Base-by-base conservation (phyloP, 768 basidiomycete species). In the Nidularia pulvinata region DNA sequence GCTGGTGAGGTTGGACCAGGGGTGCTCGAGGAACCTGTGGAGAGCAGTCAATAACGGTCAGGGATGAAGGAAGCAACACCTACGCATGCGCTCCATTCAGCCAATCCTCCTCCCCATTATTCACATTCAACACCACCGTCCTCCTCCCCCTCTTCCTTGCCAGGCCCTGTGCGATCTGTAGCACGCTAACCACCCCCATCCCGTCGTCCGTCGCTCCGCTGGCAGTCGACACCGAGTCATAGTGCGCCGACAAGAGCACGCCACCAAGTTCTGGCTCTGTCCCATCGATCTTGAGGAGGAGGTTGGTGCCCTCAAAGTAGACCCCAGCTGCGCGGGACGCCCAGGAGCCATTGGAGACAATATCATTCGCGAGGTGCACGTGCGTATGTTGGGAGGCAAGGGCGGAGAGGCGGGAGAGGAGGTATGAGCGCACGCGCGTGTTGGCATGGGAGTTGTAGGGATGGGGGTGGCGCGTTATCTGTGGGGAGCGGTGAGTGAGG, bases 51-150 rank as follows among this genome's bases (percentile, higher is more conserved):
- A 32, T 36, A 30, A 10, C 22, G 33, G 48, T 0, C 22, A 65
- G 13, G 52, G 19, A 45, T 10, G 35, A 9, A 46, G 9, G 5
- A 14, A 44, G 32, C 9, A 10, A 7, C 5, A 66, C 63, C 46
- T 49, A 90, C 81, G 77, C 73, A 61, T 85, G 84, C 6, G 90
- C 86, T 22, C 91, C 91, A 55, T 86, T 79, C 57, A 93, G 65
- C 34, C 84, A 81, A 64, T 90, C 84, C 60, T 94, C 91, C 62
- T 93, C 92, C 1, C 87, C 91, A 55, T 93, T 93, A 65, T 94
- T 94, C 65, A 91, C 80, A 60, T 93, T 91, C 74, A 93, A 91
- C 3, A 94, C 68, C 5, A 86, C 85, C 0, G 88, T 89, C 37
- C 84, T 76, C 42, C 70, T 67, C 1, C 81, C 81, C 6, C 76